Evolutionary conservation across 805 yeast species (phyloP), one percentile per base, ranked within the genome.

Genomic region (Candida maesae): DNA sequence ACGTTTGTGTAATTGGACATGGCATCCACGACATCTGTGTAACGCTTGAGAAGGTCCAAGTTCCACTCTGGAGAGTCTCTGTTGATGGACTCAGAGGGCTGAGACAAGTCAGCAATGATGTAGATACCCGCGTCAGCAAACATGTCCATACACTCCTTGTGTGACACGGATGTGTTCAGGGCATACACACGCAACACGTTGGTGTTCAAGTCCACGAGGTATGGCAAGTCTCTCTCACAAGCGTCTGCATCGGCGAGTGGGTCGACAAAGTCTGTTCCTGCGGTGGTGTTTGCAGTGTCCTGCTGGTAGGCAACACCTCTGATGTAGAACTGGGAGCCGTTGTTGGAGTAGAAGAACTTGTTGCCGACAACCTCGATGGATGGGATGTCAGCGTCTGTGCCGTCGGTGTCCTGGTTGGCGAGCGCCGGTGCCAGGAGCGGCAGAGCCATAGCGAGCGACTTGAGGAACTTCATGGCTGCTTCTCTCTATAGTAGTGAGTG

Each of bases 71-170:
- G 95, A 45, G 69, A 65, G 59, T 71, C 71, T 59, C 95, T 78
- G 64, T 79, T 73, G 56, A 87, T 80, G 18, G 95, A 84, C 42
- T 66, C 61, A 11, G 73, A 70, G 8, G 95, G 95, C 59, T 85
- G 81, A 9, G 90, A 79, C 52, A 87, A 72, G 65, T 87, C 96
- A 33, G 93, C 84, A 60, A 87, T 72, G 38, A 87, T 81, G 58
- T 88, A 87, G 59, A 88, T 86, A 46, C 93, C 95, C 45, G 89
- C 88, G 29, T 83, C 84, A 50, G 72, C 72, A 44, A 84, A 74
- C 29, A 74, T 63, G 44, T 71, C 58, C 88, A 85, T 82, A 66
- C 91, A 84, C 20, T 65, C 76, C 52, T 74, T 76, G 67, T 86
- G 95, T 56, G 81, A 71, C 35, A 68, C 66, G 2, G 75, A 56